A percentile compares a stretch with the other conserved stretches of the same genome.
Conservation (phyloP, 495 filamentous ascomycete species). For the Penicillium arizonense region DNA sequence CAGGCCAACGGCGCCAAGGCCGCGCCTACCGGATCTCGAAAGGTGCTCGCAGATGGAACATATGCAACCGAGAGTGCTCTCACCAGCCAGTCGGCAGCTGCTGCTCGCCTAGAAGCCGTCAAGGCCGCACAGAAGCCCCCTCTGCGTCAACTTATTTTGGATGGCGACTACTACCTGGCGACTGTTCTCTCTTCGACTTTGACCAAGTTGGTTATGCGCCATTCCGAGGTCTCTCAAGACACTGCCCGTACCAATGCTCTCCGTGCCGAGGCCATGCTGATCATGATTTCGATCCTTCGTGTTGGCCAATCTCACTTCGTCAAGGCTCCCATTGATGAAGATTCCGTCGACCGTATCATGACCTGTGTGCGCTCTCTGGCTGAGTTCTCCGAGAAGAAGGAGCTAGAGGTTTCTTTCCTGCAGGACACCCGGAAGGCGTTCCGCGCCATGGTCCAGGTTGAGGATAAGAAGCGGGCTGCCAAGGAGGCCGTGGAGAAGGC, state of each 20-base stretch:
- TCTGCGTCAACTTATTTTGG: constrained; percentile 89
- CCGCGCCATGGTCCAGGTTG: constrained; percentile 95
- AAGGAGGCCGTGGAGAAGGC: constrained; percentile 90
- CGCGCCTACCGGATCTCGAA: constrained; percentile 79
- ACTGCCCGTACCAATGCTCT: constrained; percentile 87
- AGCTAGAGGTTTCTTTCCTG: constrained; percentile 88
- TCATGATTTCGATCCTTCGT: constrained; percentile 98
- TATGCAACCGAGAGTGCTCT: constrained; percentile 97
- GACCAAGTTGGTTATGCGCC: constrained; percentile 97
- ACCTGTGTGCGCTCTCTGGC: constrained; percentile 89
- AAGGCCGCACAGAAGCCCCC: constrained; percentile 97
- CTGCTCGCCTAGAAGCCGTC: constrained; percentile 91
- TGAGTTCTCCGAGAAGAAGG: constrained; percentile 85
- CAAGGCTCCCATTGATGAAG: constrained; percentile 95
- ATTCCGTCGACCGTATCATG: constrained; percentile 97
- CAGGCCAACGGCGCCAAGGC: constrained; percentile 79
- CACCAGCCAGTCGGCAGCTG: constrained; percentile 84
- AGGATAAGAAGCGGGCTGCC: constrained; percentile 93
- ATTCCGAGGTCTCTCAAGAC: constrained; percentile 90
- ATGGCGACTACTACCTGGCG: constrained; percentile 97
- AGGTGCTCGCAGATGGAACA: constrained; percentile 93
- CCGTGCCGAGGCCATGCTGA: constrained; percentile 96
- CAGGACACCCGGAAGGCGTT: constrained; percentile 97
- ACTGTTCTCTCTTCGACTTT: constrained; percentile 92
- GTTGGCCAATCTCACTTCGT: constrained; percentile 98